A percentile compares a stretch with the other conserved stretches of the same genome.
phyloP scores from a whole-genome alignment of 208 protist genomes.

The Trichomonas vaginalis region DNA sequence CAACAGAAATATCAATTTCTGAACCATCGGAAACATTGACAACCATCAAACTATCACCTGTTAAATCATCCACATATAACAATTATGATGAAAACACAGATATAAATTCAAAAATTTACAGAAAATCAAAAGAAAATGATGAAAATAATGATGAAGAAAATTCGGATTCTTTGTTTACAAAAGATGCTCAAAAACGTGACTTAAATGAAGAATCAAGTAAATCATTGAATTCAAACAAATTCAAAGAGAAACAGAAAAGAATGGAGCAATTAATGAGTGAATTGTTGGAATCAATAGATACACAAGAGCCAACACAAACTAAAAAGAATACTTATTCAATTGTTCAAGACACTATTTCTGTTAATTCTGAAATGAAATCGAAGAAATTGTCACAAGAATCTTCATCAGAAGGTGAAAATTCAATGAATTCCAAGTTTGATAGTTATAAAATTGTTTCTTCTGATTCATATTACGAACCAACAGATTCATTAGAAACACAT shows the following conservation, averaged over 20 bases:
- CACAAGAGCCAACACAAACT: neutral
- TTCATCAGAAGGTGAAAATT: neutral
- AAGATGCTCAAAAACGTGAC: neutral
- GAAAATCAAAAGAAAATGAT: neutral
- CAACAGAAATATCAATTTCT: too few relatives aligned
- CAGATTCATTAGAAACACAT: neutral
- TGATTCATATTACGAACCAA: too few relatives aligned
- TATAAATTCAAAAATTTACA: neutral
- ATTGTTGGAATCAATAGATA: neutral
- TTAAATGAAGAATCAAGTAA: neutral
- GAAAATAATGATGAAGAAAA: neutral
- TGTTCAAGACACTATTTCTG: neutral
- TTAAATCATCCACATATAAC: too few relatives aligned
- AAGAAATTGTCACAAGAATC: neutral
- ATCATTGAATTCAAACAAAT: neutral
- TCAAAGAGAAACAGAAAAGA: neutral
- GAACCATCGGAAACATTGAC: too few relatives aligned
- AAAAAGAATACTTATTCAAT: neutral
- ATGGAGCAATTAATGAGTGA: neutral
- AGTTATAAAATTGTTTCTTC: neutral
- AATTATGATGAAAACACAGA: neutral
- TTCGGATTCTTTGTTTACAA: neutral
- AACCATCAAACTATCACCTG: too few relatives aligned
- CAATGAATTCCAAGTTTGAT: neutral
- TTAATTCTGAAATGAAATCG: neutral